A percentile compares a stretch with the other conserved stretches of the same genome.
Conservation (phyloP, 495 filamentous ascomycete species). For the Astrothelium macrocarpum region DNA sequence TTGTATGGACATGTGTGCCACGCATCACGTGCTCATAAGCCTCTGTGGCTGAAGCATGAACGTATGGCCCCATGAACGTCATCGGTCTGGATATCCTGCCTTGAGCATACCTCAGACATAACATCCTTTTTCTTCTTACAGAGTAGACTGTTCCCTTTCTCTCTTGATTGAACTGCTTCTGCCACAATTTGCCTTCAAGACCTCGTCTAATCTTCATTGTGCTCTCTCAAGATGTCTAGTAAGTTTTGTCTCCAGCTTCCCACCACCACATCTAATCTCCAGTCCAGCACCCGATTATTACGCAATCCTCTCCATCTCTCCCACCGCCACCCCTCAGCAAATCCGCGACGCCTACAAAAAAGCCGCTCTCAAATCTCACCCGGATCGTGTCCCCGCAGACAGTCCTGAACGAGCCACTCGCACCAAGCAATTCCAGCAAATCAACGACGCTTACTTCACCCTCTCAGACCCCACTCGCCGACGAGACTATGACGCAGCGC, state of each 20-base stretch:
- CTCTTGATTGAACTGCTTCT: too few species aligned
- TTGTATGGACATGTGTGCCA: too few species aligned
- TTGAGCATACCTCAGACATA: not conserved
- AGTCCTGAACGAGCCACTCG: conserved; percentile 74
- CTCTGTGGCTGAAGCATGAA: too few species aligned
- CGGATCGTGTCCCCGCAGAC: conserved; percentile 77
- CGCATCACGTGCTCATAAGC: too few species aligned
- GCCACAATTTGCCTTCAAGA: not conserved
- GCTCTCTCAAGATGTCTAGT: not conserved
- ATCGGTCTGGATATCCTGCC: not conserved
- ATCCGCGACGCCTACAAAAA: conserved; percentile 94
- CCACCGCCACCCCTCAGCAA: conserved; percentile 67
- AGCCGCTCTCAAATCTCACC: conserved; percentile 86
- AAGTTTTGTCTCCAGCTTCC: too few species aligned
- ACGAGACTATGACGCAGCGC: conserved; percentile 78
- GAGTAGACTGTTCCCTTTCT: too few species aligned
- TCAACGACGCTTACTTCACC: conserved; percentile 97
- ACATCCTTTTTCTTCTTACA: not conserved
- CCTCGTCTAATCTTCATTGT: not conserved
- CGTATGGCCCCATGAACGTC: not conserved
- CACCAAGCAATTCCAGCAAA: conserved; percentile 85
- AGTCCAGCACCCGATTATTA: conserved; percentile 29
- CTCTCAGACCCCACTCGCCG: conserved; percentile 71
- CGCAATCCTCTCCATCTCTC: conserved; percentile 59
- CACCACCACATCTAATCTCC: not conserved